Base-by-base conservation (phyloP, 2,329 filamentous ascomycete genomes). In the Xylaria sp. region DNA sequence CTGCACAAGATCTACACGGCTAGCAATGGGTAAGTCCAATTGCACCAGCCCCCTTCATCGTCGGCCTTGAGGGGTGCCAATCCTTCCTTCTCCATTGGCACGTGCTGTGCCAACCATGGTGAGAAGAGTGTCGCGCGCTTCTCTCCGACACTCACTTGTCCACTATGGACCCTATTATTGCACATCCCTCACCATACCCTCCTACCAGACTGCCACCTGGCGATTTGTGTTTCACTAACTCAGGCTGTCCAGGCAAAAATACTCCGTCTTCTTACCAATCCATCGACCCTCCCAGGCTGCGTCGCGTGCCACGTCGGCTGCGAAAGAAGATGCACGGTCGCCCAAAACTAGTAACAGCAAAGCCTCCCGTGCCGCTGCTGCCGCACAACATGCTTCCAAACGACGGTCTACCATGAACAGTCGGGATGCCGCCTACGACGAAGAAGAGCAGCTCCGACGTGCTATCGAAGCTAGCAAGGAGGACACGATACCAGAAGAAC, bases 391-490 rank as follows among this genome's bases (percentile, higher is more conserved):
- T 58, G 61, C 88, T 62, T 90, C 91, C 46, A 98, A 98, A 80
- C 89, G 96, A 68, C 89, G 96, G 33, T 97, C 94, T 23, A 99
- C 96, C 7, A 98, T 98, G 94, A 97, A 98, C 78, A 99, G 96
- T 79, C 90, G 95, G 71, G 92, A 94, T 79, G 94, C 95, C 51
- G 95, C 94, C 25, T 98, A 98, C 75, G 94, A 98, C 73, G 96
- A 99, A 81, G 94, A 97, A 75, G 94, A 97, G 79, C 91, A 94
- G 76, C 81, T 99, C 48, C 89, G 94, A 64, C 89, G 92, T 73
- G 96, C 95, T 36, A 94, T 99, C 75, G 95, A 98, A 80, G 94
- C 97, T 70, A 99, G 96, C 83, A 98, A 94, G 82, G 91, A 93
- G 77, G 93, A 97, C 52, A 89, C 87, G 12, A 84, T 86, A 57